Evolutionary conservation across 2,329 filamentous ascomycete genomes (phyloP).

Genomic region (Annulohypoxylon truncatum): DNA sequence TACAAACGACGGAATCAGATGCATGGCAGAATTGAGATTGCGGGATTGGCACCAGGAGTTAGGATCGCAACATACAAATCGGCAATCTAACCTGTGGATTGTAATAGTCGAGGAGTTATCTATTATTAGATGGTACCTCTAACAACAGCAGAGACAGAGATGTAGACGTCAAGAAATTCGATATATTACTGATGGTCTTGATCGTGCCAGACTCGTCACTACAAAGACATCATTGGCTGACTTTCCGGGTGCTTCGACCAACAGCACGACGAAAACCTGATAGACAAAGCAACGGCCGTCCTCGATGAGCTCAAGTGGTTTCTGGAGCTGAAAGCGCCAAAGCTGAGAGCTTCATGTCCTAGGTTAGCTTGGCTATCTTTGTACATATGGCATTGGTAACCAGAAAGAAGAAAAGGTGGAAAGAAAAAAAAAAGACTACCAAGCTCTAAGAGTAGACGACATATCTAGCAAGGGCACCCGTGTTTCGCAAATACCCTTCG

Average conservation of each 20-base stretch:
- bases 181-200: not conserved
- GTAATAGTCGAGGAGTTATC: not conserved
- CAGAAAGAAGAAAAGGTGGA: too few relatives aligned
- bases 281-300: slow-evolving; percentile 21
- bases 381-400: too few relatives aligned
- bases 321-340: not conserved
- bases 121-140: not conserved
- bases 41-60: slow-evolving; percentile 24
- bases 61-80: slow-evolving; percentile 20
- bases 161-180: not conserved
- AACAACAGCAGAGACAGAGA: too few relatives aligned
- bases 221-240: not conserved
- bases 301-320: slow-evolving; percentile 13
- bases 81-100: slow-evolving; percentile 14
- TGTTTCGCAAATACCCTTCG: slow-evolving; percentile 1
- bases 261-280: slow-evolving; percentile 7
- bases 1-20: slow-evolving; percentile 18
- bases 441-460: not conserved
- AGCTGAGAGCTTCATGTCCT: not conserved
- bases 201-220: not conserved
- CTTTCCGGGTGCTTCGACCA: not conserved
- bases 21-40: slow-evolving; percentile 26
- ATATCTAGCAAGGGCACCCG: not conserved
- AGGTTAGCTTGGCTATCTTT: not conserved
- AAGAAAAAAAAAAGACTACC: too few relatives aligned